A percentile compares a stretch with the other conserved stretches of the same genome.
phyloP scores from a whole-genome alignment of 352 stramenopile genomes.

The Pythium aquatile region DNA sequence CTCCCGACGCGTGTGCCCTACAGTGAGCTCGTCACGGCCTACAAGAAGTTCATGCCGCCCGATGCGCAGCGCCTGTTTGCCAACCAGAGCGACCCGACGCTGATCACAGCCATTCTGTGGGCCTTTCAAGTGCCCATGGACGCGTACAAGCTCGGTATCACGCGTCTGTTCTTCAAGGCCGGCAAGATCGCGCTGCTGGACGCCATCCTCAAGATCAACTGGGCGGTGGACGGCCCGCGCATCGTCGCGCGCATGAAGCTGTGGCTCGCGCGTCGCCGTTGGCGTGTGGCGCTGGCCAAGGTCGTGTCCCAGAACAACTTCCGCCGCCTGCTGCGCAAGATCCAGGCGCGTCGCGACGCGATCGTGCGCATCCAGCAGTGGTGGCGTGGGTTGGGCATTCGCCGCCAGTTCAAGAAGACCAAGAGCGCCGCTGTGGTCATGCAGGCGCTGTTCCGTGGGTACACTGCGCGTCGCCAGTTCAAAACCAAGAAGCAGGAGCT shows the following conservation, averaged over 20 bases:
- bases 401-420: conserved; percentile 82
- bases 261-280: conserved; percentile 68
- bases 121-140: conserved; percentile 79
- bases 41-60: conserved; percentile 68
- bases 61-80: conserved; percentile 71
- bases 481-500: conserved; percentile 87
- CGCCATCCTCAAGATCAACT: conserved; percentile 77
- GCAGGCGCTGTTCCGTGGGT: conserved; percentile 79
- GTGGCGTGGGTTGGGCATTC: conserved; percentile 74
- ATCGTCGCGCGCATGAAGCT: conserved; percentile 68
- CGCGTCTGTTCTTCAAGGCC: conserved; percentile 71
- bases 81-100: conserved; percentile 65
- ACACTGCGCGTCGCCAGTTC: conserved; percentile 65
- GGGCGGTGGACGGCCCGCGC: conserved; percentile 50
- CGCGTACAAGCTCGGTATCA: conserved; percentile 82
- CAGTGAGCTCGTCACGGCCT: conserved; percentile 61
- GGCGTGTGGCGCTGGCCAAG: conserved; percentile 68
- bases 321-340: conserved; percentile 48
- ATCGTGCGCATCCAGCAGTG: conserved; percentile 79
- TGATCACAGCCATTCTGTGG: conserved; percentile 83
- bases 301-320: conserved; percentile 61
- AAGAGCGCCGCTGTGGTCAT: conserved; percentile 67
- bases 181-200: conserved; percentile 78
- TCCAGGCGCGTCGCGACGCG: conserved; percentile 60
- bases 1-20: conserved; percentile 81